Evolutionary conservation across 2,329 filamentous ascomycete species (phyloP), one percentile per base, ranked within the genome.

Genomic region (Neophaeococcomyces aloes): DNA sequence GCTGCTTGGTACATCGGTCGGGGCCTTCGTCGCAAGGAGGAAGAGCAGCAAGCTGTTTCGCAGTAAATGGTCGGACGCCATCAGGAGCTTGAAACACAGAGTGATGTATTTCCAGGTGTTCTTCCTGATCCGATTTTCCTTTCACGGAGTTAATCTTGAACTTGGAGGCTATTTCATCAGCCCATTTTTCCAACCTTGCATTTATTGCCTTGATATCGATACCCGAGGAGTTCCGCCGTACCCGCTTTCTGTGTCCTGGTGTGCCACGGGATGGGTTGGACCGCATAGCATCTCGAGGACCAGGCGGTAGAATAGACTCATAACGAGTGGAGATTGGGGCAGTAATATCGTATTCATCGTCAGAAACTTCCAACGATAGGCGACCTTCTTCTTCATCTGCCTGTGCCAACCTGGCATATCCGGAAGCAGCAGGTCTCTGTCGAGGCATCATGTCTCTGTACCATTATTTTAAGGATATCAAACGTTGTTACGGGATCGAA

Each of bases 171-270:
- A 98, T 96, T 66, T 98, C 91, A 56, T 96, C 91, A 13, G 91
- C 91, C 91, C 91, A 98, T 60, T 85, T 76, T 66, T 98, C 91
- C 19, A 98, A 70, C 18, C 91, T 76, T 47, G 89, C 88, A 64
- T 98, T 98, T 65, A 98, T 96, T 48, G 91, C 91, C 62, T 96
- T 96, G 60, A 98, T 84, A 59, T 98, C 91, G 14, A 98, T 89
- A 2, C 88, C 89, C 15, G 86, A 86, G 56, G 67, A 74, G 57
- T 88, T 91, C 59, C 85, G 83, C 51, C 79, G 72, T 48, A 70
- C 65, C 40, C 77, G 71, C 50, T 72, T 66, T 67, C 70, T 59
- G 56, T 67, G 55, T 54, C 63, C 59, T 13, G 63, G 59, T 15
- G 61, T 56, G 25, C 64, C 57, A 46, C 60, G 55, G 49, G 59